Evolutionary conservation across 2,329 filamentous ascomycete species (phyloP).

Genomic region (Dryadomyces quercus-mongolicae): DNA sequence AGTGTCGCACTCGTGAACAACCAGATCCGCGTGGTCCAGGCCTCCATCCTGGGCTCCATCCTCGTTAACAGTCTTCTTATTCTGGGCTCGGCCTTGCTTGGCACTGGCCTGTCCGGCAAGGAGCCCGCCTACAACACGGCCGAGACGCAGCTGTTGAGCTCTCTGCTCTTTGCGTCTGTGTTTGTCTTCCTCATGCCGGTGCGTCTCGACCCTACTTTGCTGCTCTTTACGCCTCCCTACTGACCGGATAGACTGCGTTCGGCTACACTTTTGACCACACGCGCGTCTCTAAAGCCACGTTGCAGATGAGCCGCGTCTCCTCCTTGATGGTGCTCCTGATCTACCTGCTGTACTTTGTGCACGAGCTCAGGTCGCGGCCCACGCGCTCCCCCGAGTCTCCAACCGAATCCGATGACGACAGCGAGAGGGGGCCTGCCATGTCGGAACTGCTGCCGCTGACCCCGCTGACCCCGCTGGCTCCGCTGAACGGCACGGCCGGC

Average conservation of each 20-base stretch:
- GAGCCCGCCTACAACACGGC: constrained; percentile 74
- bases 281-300: constrained; percentile 12
- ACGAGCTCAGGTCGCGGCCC: constrained; percentile 81
- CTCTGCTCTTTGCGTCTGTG: constrained; percentile 48
- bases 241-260: constrained; percentile 6
- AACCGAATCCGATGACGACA: not conserved
- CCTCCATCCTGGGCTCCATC: constrained; percentile 93
- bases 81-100: constrained; percentile 67
- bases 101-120: constrained; percentile 54
- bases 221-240: not conserved
- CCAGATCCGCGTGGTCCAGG: constrained; percentile 93
- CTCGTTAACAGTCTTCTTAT: constrained; percentile 88
- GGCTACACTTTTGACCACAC: constrained; percentile 3
- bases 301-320: constrained; percentile 10
- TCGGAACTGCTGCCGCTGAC: not conserved
- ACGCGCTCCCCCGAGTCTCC: constrained; percentile 61
- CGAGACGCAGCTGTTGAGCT: constrained; percentile 21
- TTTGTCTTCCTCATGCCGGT: constrained; percentile 23
- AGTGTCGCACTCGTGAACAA: constrained; percentile 61
- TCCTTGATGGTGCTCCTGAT: constrained; percentile 60
- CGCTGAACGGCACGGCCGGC: not conserved
- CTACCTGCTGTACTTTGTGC: constrained; percentile 72
- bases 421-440: not conserved
- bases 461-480: not conserved
- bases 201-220: not conserved